These are phyloP conservation scores for Hypoxylon perforatum DNA, from an alignment of 495 filamentous ascomycete species.

Conservation along the genomic window DNA sequence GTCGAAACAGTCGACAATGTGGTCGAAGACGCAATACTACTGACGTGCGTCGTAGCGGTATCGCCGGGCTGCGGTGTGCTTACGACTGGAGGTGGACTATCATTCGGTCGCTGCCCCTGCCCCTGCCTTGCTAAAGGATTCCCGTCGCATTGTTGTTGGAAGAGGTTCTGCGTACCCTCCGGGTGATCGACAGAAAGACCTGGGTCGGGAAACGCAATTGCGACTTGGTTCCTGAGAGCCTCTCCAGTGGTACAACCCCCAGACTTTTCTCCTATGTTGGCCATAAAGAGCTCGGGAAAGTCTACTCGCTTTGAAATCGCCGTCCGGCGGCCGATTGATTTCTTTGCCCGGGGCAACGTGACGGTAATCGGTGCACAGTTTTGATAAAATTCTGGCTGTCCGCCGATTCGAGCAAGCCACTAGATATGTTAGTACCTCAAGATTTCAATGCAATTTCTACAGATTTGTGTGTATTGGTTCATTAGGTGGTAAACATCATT, in stretches of 20 bases:
- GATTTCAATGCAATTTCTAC: no score
- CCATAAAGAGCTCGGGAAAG: constrained; percentile 35
- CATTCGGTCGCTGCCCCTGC: background rate
- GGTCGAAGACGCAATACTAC: background rate
- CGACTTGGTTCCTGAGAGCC: constrained; percentile 53
- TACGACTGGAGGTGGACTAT: background rate
- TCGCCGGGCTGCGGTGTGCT: constrained; percentile 8
- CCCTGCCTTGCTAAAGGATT: constrained; percentile 27
- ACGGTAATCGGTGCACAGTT: constrained; percentile 83
- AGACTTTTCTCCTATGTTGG: constrained; percentile 31
- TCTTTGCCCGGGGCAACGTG: constrained; percentile 24
- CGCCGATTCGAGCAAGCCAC: constrained; percentile 39
- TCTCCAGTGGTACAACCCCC: constrained; percentile 45
- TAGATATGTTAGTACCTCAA: constrained; percentile 19
- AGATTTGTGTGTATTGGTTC: no score
- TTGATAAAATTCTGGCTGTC: constrained; percentile 73
- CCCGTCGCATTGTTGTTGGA: constrained; percentile 38
- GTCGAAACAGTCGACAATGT: background rate
- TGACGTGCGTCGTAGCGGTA: background rate
- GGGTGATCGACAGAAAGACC: constrained; percentile 38
- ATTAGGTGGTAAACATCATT: no score
- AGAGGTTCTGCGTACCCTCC: constrained; percentile 36
- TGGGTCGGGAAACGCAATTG: constrained; percentile 41
- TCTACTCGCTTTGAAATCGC: constrained; percentile 4
- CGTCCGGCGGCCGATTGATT: constrained; percentile 7